Conservation (phyloP, 2,329 filamentous ascomycete species). For the Colletotrichum sp. region DNA sequence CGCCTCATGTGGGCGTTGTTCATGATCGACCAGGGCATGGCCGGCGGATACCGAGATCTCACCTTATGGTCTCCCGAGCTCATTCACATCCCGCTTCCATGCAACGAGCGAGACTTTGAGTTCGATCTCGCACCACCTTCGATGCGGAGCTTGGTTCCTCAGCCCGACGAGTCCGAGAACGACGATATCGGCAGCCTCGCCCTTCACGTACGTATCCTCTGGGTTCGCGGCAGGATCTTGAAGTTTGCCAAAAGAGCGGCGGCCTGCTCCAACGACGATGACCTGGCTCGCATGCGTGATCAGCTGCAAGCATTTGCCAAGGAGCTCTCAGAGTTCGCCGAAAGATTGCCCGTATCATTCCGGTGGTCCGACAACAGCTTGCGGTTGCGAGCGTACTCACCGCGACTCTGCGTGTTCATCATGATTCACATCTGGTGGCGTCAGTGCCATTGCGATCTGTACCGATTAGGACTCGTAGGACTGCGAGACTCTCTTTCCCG, state of each 20-base stretch:
- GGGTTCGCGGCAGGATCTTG: constrained; percentile 58
- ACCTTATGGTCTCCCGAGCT: constrained; percentile 48
- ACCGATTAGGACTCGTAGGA: constrained; percentile 56
- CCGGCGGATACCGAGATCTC: constrained; percentile 51
- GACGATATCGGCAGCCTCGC: constrained; percentile 62
- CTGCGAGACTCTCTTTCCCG: constrained; percentile 56
- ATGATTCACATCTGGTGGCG: constrained; percentile 67
- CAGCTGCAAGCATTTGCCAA: constrained; percentile 52
- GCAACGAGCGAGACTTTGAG: constrained; percentile 49
- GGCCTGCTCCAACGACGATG: constrained; percentile 44
- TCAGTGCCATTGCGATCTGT: constrained; percentile 63
- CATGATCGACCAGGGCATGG: constrained; percentile 52
- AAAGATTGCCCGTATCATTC: constrained; percentile 59
- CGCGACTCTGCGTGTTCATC: constrained; percentile 61
- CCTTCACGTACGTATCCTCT: constrained; percentile 60
- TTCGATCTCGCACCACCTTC: constrained; percentile 62
- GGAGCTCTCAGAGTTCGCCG: constrained; percentile 58
- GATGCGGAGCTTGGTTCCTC: constrained; percentile 51
- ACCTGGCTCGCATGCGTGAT: constrained; percentile 37
- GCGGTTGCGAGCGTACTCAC: constrained; percentile 60
- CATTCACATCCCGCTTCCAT: constrained; percentile 52
- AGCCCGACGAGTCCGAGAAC: constrained; percentile 48
- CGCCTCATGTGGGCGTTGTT: constrained; percentile 55
- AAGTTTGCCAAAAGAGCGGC: constrained; percentile 55
- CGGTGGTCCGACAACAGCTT: constrained; percentile 63